Evolutionary conservation across 441 rosid species (phyloP), one percentile per base, ranked within the genome.

Genomic region (Croton laevigatus): DNA sequence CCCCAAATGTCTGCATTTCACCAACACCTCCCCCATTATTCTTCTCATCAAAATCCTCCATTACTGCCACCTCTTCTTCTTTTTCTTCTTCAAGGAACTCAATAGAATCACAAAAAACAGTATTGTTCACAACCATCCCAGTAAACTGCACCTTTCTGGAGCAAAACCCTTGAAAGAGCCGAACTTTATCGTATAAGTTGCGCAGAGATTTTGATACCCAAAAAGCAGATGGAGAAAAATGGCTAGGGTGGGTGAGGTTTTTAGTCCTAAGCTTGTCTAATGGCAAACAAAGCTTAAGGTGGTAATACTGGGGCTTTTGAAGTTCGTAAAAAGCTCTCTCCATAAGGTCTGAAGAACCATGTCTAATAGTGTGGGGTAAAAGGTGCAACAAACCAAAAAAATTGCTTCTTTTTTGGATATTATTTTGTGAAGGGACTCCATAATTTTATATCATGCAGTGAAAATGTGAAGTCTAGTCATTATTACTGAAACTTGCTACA

Each of bases 61-160:
- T 80, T 45, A 42, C 68, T 9, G 36, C 80, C 49, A 55, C 63
- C 54, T 68, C 81, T 69, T 76, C 78, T 72, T 83, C 84, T 16
- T 46, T 16, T 3, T 68, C 83, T 71, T 77, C 78, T 71, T 84
- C 84, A 48, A 68, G 16, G 53, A 69, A 63, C 70, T 38, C 76
- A 36, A 85, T 69, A 3, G 87, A 78, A 60, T 79, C 72, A 69
- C 80, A 84, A 78, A 78, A 82, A 13, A 75, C 84, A 72, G 77
- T 68, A 79, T 89, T 85, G 81, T 85, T 82, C 51, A 81, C 80
- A 3, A 82, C 74, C 85, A 80, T 86, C 14, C 84, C 83, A 73
- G 62, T 69, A 48, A 62, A 74, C 40, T 69, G 72, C 1, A 81
- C 54, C 69, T 77, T 75, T 68, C 73, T 78, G 59, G 75, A 71